These are phyloP conservation scores for Echinosophora koreensis DNA, from an alignment of 306 rosid genomes.

Conservation along the genomic window DNA sequence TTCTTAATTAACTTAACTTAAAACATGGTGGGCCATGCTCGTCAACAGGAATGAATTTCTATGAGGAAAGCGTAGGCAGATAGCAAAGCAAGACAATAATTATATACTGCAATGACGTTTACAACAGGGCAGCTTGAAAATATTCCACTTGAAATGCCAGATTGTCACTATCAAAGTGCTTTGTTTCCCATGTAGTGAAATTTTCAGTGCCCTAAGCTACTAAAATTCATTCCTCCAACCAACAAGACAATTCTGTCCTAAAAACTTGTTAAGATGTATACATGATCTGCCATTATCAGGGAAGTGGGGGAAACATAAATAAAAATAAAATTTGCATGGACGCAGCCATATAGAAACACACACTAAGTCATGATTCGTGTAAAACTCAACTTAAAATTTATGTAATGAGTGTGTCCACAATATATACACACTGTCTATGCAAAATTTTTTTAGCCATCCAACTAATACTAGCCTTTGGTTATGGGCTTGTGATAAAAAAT, in stretches of 20 bases:
- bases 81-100: neutral
- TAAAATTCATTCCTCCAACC: slow-evolving; percentile 4
- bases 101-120: slow-evolving; percentile 1
- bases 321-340: neutral
- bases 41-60: neutral
- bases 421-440: neutral
- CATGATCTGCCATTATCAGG: neutral
- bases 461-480: neutral
- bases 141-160: neutral
- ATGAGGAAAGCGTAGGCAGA: neutral
- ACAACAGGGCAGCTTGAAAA: neutral
- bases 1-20: too few relatives aligned
- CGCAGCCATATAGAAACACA: neutral
- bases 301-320: neutral
- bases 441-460: neutral
- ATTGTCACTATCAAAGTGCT: slow-evolving; percentile 10
- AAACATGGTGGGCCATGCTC: neutral
- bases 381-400: too few relatives aligned
- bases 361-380: too few relatives aligned
- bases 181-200: neutral
- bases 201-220: neutral
- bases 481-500: neutral
- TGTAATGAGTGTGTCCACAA: neutral
- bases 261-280: neutral
- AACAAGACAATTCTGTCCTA: neutral